These are phyloP conservation scores for Alternaria hordeiaustralica DNA, from an alignment of 2,329 filamentous ascomycete genomes.

Conservation along the genomic window DNA sequence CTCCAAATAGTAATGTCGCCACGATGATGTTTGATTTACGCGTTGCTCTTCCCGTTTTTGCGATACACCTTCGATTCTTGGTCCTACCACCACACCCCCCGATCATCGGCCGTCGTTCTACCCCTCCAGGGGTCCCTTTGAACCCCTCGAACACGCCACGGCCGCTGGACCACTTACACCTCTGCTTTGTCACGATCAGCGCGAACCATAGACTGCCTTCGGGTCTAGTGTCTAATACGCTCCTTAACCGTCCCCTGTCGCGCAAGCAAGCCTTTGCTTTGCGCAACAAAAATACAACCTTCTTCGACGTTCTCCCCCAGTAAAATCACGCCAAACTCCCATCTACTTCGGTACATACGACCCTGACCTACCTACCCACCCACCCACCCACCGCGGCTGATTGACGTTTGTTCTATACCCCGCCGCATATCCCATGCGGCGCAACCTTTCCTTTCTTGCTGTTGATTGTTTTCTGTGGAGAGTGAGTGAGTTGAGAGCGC, in stretches of 20 bases:
- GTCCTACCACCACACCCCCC: slow-evolving; percentile 15
- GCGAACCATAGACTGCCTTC: slow-evolving; percentile 17
- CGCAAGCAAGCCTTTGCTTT: slow-evolving; percentile 4
- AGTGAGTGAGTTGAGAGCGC: not conserved
- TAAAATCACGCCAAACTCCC: slow-evolving; percentile 5
- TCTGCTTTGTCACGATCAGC: slow-evolving; percentile 6
- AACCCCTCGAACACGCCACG: not conserved
- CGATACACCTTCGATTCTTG: slow-evolving; percentile 27
- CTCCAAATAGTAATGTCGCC: slow-evolving; percentile 38
- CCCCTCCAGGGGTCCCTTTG: not conserved
- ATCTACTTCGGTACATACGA: slow-evolving; percentile 9
- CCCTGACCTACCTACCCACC: slow-evolving; percentile 1
- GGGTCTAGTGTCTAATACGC: slow-evolving; percentile 37
- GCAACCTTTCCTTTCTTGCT: slow-evolving; percentile 9
- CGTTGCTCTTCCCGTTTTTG: slow-evolving; percentile 29
- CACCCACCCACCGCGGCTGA: slow-evolving; percentile 12
- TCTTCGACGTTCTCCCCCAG: slow-evolving; percentile 12
- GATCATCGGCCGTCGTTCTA: slow-evolving; percentile 19
- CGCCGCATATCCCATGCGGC: slow-evolving; percentile 14
- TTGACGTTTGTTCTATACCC: slow-evolving; percentile 35
- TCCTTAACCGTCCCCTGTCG: slow-evolving; percentile 18
- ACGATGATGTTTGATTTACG: slow-evolving; percentile 40
- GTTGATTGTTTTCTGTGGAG: slow-evolving; percentile 2
- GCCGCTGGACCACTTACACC: not conserved
- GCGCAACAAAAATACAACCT: slow-evolving; percentile 18